A percentile compares a stretch with the other conserved stretches of the same genome.
Conservation (phyloP, 164 flowering plant species). For the Amborella trichopoda region DNA sequence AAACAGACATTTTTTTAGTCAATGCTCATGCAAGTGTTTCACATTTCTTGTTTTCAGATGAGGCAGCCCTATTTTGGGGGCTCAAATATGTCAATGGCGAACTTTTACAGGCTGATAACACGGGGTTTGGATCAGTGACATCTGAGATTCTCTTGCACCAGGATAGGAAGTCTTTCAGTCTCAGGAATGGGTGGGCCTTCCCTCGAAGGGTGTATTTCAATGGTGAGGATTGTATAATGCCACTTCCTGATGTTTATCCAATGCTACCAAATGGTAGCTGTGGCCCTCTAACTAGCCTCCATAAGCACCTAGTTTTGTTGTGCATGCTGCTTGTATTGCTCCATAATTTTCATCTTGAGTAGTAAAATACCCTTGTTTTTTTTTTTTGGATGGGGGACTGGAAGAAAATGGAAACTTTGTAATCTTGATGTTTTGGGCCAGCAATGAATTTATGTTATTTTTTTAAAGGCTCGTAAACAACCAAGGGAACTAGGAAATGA, state of each 20-base stretch:
- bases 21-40: too few relatives aligned
- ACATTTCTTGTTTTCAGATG: constrained; percentile 25
- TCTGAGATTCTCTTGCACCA: constrained; percentile 41
- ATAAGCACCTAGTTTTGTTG: too few relatives aligned
- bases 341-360: too few relatives aligned
- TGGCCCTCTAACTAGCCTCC: too few relatives aligned
- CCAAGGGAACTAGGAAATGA: too few relatives aligned
- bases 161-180: constrained; percentile 29
- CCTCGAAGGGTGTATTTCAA: constrained; percentile 50
- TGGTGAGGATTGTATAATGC: constrained; percentile 55
- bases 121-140: constrained; percentile 28
- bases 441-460: too few relatives aligned
- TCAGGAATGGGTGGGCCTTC: constrained; percentile 48
- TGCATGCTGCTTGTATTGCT: too few relatives aligned
- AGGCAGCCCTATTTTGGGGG: constrained; percentile 54
- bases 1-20: neutral
- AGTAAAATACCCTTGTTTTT: too few relatives aligned
- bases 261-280: constrained; percentile 33
- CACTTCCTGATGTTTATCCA: constrained; percentile 47
- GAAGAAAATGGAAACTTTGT: too few relatives aligned
- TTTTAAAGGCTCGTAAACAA: too few relatives aligned
- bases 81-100: constrained; percentile 21
- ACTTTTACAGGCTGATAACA: constrained; percentile 20
- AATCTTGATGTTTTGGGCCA: too few relatives aligned
- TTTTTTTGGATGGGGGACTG: too few relatives aligned